Percentiles rank a stretch among this genome's conserved stretches.
These are phyloP conservation scores for Oryza glaberrima DNA, from an alignment of 176 grass and related monocot species.

Conservation along the genomic window DNA sequence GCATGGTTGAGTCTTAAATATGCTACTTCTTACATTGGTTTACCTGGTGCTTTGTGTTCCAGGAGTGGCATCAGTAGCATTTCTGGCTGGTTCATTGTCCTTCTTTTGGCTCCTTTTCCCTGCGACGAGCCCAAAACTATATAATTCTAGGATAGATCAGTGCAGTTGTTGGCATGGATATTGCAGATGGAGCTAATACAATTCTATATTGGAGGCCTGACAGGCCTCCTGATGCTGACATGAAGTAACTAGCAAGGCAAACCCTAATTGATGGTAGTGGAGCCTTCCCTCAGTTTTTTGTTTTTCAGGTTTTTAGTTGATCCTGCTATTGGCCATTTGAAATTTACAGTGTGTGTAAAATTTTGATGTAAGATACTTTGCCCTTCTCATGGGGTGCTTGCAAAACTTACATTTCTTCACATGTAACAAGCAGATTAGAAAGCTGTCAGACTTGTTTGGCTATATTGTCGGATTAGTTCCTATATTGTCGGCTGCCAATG, in stretches of 20 bases:
- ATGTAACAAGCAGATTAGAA: neutral
- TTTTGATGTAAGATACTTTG: conserved; percentile 1
- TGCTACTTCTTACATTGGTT: conserved; percentile 15
- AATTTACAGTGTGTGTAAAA: conserved; percentile 12
- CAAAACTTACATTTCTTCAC: neutral
- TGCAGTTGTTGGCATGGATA: conserved; percentile 87
- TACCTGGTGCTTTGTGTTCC: conserved; percentile 28
- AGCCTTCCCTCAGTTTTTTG: neutral
- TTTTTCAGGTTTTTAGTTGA: neutral
- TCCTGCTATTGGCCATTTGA: neutral
- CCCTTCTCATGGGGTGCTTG: neutral
- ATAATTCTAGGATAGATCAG: conserved; percentile 50
- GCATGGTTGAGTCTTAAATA: neutral
- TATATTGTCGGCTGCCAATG: neutral
- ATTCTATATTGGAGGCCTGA: neutral
- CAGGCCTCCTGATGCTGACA: neutral
- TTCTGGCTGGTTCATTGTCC: conserved; percentile 54
- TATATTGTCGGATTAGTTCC: too few relatives aligned
- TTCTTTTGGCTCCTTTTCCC: conserved; percentile 80
- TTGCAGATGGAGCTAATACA: conserved; percentile 66
- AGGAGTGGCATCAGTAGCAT: conserved; percentile 69
- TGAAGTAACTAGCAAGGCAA: conserved; percentile 2
- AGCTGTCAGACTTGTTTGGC: neutral
- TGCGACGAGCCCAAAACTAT: conserved; percentile 62
- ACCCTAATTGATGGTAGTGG: neutral